Conservation (phyloP, 768 basidiomycete genomes). For the Pleurotus platypus region DNA sequence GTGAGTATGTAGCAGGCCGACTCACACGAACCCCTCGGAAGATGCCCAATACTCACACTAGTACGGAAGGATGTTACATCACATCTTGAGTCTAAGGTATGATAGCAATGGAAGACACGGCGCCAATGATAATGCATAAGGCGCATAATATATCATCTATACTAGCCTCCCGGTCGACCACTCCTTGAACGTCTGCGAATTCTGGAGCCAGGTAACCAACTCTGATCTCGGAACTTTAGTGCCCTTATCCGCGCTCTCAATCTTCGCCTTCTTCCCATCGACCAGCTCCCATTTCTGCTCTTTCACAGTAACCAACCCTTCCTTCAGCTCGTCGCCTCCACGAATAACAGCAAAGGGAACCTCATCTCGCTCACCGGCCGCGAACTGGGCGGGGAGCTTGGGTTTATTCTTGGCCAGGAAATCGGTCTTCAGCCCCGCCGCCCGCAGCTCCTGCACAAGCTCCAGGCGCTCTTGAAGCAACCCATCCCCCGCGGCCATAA, state of each 20-base stretch:
- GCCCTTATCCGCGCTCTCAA: conserved; percentile 60
- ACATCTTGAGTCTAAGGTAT: too few species aligned
- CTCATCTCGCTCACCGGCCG: conserved; percentile 85
- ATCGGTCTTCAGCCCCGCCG: conserved; percentile 90
- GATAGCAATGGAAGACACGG: too few species aligned
- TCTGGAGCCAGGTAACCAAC: conserved; percentile 62
- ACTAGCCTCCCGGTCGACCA: conserved; percentile 32
- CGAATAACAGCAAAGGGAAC: conserved; percentile 92
- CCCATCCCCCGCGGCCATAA: conserved; percentile 89
- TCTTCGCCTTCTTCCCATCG: conserved; percentile 70
- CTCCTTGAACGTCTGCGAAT: conserved; percentile 39
- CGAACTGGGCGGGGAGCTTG: conserved; percentile 83
- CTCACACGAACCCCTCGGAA: too few species aligned
- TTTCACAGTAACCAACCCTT: conserved; percentile 86
- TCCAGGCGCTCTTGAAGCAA: conserved; percentile 80
- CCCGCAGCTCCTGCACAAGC: conserved; percentile 78
- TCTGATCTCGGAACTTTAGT: conserved; percentile 58
- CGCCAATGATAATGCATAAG: too few species aligned
- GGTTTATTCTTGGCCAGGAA: conserved; percentile 93
- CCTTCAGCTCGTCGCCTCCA: conserved; percentile 81
- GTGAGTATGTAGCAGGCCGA: too few species aligned
- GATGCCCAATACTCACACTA: too few species aligned
- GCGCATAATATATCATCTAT: conserved; percentile 5
- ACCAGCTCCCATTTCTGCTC: conserved; percentile 82
- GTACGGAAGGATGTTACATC: too few species aligned